Percentiles rank a stretch among this genome's conserved stretches.
phyloP scores from a whole-genome alignment of 306 rosid species.

The Rosa lucieae region DNA sequence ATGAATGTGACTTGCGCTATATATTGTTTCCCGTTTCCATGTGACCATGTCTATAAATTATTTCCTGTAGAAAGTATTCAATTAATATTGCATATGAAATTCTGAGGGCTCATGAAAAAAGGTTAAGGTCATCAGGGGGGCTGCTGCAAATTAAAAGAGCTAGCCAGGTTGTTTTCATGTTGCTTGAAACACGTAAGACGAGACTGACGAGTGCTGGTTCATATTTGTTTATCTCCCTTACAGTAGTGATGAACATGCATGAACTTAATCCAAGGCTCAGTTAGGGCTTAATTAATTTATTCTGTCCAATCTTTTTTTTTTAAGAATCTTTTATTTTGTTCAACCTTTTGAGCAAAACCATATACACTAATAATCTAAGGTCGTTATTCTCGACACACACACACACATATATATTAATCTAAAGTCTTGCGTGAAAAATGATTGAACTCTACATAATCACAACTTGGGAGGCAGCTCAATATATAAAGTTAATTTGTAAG shows the following conservation, averaged over 20 bases:
- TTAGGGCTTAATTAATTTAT: not conserved
- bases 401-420: too few relatives aligned
- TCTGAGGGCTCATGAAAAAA: slow-evolving; percentile 5
- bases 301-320: not conserved
- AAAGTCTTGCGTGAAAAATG: not conserved
- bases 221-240: not conserved
- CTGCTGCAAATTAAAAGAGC: not conserved
- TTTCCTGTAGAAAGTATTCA: not conserved
- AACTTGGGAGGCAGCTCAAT: not conserved
- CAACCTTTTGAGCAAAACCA: not conserved
- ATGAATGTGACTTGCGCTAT: not conserved
- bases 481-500: not conserved
- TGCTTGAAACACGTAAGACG: slow-evolving; percentile 5
- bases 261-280: not conserved
- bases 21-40: not conserved
- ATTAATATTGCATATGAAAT: not conserved
- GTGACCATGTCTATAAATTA: not conserved
- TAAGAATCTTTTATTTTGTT: not conserved
- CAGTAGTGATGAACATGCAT: not conserved
- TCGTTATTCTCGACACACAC: not conserved
- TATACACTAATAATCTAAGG: not conserved
- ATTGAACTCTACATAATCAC: not conserved
- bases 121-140: slow-evolving; percentile 1
- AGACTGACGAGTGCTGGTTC: not conserved
- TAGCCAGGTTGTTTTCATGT: slow-evolving; percentile 9